Conservation (phyloP, 306 rosid species). For the Hylodesmum podocarpum region DNA sequence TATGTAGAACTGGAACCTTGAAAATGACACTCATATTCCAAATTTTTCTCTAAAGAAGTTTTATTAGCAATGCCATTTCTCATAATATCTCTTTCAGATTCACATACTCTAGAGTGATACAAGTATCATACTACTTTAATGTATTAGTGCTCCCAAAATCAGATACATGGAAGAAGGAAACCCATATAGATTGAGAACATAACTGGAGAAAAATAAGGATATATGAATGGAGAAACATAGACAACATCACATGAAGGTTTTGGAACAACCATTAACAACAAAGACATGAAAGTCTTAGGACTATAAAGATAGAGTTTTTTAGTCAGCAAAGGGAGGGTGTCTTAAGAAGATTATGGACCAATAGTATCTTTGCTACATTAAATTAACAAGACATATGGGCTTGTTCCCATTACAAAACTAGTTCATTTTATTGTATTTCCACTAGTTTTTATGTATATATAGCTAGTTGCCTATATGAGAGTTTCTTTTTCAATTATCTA, state of each 20-base stretch:
- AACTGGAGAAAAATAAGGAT: constrained; percentile 8
- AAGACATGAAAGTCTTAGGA: constrained; percentile 46
- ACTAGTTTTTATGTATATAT: background rate
- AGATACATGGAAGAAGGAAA: constrained; percentile 35
- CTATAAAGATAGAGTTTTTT: constrained; percentile 22
- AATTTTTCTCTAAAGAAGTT: background rate
- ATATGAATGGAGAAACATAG: constrained; percentile 19
- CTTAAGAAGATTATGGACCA: constrained; percentile 14
- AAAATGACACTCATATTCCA: background rate
- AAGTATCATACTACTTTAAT: background rate
- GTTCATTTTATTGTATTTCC: constrained; percentile 16
- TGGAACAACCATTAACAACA: constrained; percentile 30
- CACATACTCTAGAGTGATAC: constrained; percentile 4
- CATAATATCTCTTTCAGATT: background rate
- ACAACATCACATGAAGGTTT: constrained; percentile 59
- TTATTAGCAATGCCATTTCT: background rate
- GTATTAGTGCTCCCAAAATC: constrained; percentile 26
- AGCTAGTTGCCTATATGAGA: background rate
- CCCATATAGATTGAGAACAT: constrained; percentile 22
- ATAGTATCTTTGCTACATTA: constrained; percentile 43
- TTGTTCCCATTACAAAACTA: constrained; percentile 44
- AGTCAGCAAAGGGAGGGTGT: constrained; percentile 10
- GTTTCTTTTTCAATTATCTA: background rate
- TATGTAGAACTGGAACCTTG: constrained; percentile 16
- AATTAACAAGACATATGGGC: constrained; percentile 36